Conservation (phyloP, 2,329 filamentous ascomycete genomes). For the Eurotiales sp. region DNA sequence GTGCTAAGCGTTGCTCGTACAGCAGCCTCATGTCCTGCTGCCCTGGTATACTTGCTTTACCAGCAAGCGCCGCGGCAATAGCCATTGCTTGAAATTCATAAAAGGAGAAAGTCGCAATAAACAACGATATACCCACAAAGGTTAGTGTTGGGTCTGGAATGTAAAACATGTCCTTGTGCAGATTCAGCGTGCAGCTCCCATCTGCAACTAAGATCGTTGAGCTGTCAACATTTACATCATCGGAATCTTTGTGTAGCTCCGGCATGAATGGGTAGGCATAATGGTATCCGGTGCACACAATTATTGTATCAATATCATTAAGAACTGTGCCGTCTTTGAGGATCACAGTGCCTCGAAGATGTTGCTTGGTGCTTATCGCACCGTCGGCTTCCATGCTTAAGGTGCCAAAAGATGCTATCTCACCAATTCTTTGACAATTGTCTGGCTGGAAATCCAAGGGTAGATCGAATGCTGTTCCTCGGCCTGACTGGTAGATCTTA, state of each 20-base stretch:
- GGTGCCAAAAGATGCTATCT: slow-evolving; percentile 47
- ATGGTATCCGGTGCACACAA: slow-evolving; percentile 68
- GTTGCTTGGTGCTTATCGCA: slow-evolving; percentile 19
- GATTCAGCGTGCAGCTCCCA: slow-evolving; percentile 61
- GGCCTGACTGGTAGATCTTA: slow-evolving; percentile 53
- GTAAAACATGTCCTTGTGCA: slow-evolving; percentile 71
- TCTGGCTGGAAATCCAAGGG: slow-evolving; percentile 52
- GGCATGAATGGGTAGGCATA: slow-evolving; percentile 63
- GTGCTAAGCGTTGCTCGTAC: slow-evolving; percentile 3
- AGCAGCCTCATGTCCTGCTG: slow-evolving; percentile 21
- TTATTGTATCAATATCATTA: slow-evolving; percentile 56
- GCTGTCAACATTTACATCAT: slow-evolving; percentile 45
- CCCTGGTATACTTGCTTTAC: slow-evolving; percentile 47
- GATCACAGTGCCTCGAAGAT: slow-evolving; percentile 48
- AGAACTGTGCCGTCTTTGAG: slow-evolving; percentile 54
- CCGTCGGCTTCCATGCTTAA: neutral
- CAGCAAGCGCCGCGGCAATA: slow-evolving; percentile 55
- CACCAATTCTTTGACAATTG: slow-evolving; percentile 51
- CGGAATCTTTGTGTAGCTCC: slow-evolving; percentile 47
- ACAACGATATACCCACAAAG: slow-evolving; percentile 65
- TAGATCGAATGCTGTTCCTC: slow-evolving; percentile 59
- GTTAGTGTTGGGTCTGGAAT: slow-evolving; percentile 61
- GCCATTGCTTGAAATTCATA: slow-evolving; percentile 68
- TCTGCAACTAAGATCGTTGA: slow-evolving; percentile 58
- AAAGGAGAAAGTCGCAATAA: slow-evolving; percentile 63